Percentiles rank a stretch among this genome's conserved stretches.
Conservation (phyloP, 2,329 filamentous ascomycete genomes). For the Ascochyta pisi region DNA sequence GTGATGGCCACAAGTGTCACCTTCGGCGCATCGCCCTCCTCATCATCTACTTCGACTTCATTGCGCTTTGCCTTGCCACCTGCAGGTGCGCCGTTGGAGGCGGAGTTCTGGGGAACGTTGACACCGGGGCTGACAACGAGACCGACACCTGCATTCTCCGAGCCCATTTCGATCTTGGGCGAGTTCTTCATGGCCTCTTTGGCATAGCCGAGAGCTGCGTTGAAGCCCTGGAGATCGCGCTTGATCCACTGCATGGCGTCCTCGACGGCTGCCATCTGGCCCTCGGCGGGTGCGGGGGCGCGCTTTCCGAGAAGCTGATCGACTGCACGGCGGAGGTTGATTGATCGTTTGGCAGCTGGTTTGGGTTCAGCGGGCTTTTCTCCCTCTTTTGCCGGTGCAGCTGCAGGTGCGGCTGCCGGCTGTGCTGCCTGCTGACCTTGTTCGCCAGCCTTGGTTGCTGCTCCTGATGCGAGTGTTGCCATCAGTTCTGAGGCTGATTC, state of each 20-base stretch:
- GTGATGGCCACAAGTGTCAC: conserved; percentile 51
- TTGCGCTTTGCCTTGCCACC: conserved; percentile 32
- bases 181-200: conserved; percentile 55
- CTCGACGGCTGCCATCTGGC: conserved; percentile 41
- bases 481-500: conserved; percentile 53
- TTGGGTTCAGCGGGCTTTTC: conserved; percentile 34
- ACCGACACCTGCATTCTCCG: conserved; percentile 53
- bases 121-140: conserved; percentile 48
- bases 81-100: conserved; percentile 39
- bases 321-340: conserved; percentile 38
- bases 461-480: conserved; percentile 54
- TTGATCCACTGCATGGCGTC: conserved; percentile 51
- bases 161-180: conserved; percentile 59
- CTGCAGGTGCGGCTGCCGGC: conserved; percentile 19
- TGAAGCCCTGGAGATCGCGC: conserved; percentile 58
- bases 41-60: conserved; percentile 42
- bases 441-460: conserved; percentile 31
- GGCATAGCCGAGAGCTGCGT: conserved; percentile 57
- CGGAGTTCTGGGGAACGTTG: conserved; percentile 48
- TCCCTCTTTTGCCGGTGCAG: conserved; percentile 22
- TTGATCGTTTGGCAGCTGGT: conserved; percentile 36
- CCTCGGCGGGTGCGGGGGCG: conserved; percentile 25
- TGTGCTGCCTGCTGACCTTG: conserved; percentile 29
- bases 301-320: conserved; percentile 38
- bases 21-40: conserved; percentile 43